Base-by-base conservation (phyloP, 2,329 filamentous ascomycete species). In the Xylariaceae sp. region DNA sequence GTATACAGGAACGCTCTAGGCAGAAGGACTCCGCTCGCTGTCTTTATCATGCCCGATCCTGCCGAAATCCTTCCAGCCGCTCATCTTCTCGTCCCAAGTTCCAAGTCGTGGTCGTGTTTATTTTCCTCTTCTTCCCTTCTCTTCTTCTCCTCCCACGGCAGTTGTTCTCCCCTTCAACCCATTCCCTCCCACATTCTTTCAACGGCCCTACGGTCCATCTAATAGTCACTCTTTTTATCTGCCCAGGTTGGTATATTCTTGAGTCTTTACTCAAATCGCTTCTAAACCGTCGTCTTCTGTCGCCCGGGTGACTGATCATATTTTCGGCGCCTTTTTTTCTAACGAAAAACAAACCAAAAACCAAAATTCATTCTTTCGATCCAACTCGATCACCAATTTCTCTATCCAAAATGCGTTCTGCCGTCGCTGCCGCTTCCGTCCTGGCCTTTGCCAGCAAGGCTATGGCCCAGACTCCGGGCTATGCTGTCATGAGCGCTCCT, bases 321-420 rank as follows among this genome's bases (percentile, higher is more conserved):
- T 13, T 42, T 42, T 42, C 37, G 37, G 37, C 11, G 37, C 37
- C 37, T 42, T 42, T 9, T 9, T 42, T 13, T 42, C 37, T 42
- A 42, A 10, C 37, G 9, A 30, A 30, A 30, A 30, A 30, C 23
- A 30, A 30, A 18, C 17, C 23, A 4, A 30, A 30, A 30, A 4
- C 23, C 13, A 42, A 42, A 42, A n/a, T 45, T 45, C 42, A 13
- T 45, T 45, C 42, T 13, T 45, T 45, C 42, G n/a, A 11, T 45
- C 42, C 42, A 42, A 42, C 17, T 45, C 42, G 10, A n/a, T 13
- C 13, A 2, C 17, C 17, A 17, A 30, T 49, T 42, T 39, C 45
- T 54, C 57, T 70, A 9, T 45, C n/a, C 78, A 84, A 79, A 61
- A 85, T 86, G 82, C 80, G 77, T 69, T 83, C 80, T 76, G 72